Conservation (phyloP, 257 asterid genomes). For the Przewalskia tangutica region DNA sequence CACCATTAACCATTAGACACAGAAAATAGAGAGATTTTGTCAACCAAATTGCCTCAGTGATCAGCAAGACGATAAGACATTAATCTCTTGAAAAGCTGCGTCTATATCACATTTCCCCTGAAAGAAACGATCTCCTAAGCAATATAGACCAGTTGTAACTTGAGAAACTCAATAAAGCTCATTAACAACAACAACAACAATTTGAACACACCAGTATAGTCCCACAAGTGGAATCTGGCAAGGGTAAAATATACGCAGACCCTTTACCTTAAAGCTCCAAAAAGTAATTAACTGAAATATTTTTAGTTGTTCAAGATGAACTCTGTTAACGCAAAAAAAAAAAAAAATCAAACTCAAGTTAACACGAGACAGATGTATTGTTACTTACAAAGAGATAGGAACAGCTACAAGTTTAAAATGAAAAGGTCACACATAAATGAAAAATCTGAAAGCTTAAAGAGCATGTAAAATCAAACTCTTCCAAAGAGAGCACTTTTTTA, state of each 20-base stretch:
- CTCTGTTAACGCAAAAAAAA: background rate
- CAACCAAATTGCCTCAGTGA: background rate
- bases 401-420: background rate
- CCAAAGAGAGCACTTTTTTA: background rate
- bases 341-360: background rate
- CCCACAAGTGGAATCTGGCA: too few relatives aligned
- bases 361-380: background rate
- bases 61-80: background rate
- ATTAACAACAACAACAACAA: too few relatives aligned
- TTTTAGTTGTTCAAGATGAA: background rate
- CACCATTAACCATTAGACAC: background rate
- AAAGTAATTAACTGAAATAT: too few relatives aligned
- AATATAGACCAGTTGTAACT: too few relatives aligned
- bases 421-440: background rate
- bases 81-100: too few relatives aligned
- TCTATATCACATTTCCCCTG: too few relatives aligned
- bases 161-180: too few relatives aligned
- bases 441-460: background rate
- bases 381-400: background rate
- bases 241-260: too few relatives aligned
- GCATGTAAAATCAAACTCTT: background rate
- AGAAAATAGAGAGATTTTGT: background rate
- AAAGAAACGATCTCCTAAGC: too few relatives aligned
- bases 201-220: too few relatives aligned
- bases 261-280: too few relatives aligned